Evolutionary conservation across 768 basidiomycete genomes (phyloP), one percentile per base, ranked within the genome.

Genomic region (Collybia sordida): DNA sequence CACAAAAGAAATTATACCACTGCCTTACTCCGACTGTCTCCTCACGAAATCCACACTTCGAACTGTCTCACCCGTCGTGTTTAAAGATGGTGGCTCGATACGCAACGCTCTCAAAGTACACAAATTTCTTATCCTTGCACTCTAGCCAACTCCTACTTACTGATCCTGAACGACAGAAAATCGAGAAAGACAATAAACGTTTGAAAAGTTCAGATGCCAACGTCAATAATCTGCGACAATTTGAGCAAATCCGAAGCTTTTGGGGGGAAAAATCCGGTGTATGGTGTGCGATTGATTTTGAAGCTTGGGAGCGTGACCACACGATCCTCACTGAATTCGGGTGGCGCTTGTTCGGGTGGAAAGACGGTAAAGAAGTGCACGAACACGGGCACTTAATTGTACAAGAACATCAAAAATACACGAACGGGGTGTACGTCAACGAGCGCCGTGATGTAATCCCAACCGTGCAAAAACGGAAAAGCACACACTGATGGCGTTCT

Each of bases 221-320:
- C 68, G 12, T 72, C 90, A 28, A 72, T 70, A 12, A 66, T 77
- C 81, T 89, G 7, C 68, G 80, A 45, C 60, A 72, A 12, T 93
- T 93, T 61, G 89, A 92, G 61, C 79, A 78, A 4, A 77, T 83
- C 21, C 83, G 90, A 15, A 63, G 74, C 3, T 72, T 82, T 45
- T 92, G 85, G 83, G 66, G 69, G 0, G 75, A 76, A 51, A 81
- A 83, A 61, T 73, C 64, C 21, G 90, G 88, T 36, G 78, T 80
- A 3, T 93, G 89, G 87, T 80, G 80, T 60, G 81, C 90, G 14
- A 66, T 93, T 44, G 92, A 93, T 63, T 85, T 93, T 54, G 92
- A 93, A 66, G 81, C 78, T 15, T 93, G 90, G 90, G 92, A 94
- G 61, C 65, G 66, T 36, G 88, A 90, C 37, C 87, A 90, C 59